phyloP scores from a whole-genome alignment of 2,329 filamentous ascomycete species.

The Penicillium sp. region DNA sequence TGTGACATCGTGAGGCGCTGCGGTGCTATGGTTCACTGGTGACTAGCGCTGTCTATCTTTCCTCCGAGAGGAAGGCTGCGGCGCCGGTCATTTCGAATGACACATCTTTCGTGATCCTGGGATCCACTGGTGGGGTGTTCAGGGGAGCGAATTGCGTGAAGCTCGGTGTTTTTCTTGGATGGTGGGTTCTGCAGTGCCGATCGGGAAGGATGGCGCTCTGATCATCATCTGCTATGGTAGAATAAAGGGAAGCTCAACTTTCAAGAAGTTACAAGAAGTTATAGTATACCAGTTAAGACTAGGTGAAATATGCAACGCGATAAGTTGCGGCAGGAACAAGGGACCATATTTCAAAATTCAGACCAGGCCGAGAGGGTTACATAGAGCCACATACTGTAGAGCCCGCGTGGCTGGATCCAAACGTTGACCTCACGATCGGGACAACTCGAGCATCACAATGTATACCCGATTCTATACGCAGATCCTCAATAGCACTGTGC shows the following conservation, averaged over 20 bases:
- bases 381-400: too few relatives aligned
- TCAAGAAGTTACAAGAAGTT: too few relatives aligned
- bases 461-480: too few relatives aligned
- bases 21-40: slow-evolving; percentile 5
- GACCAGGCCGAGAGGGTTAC: too few relatives aligned
- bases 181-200: slow-evolving; percentile 4
- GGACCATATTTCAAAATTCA: too few relatives aligned
- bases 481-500: slow-evolving; percentile 5
- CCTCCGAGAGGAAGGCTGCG: slow-evolving; percentile 10
- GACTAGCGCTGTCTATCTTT: slow-evolving; percentile 13
- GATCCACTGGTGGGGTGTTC: not conserved
- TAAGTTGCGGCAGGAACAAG: too few relatives aligned
- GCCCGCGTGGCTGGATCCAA: too few relatives aligned
- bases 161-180: not conserved
- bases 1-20: not conserved
- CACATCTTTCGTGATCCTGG: slow-evolving; percentile 4
- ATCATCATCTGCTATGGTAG: slow-evolving; percentile 11
- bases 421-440: too few relatives aligned
- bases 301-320: too few relatives aligned
- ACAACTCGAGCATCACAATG: too few relatives aligned
- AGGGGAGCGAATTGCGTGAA: not conserved
- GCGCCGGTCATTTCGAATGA: slow-evolving; percentile 5
- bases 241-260: too few relatives aligned
- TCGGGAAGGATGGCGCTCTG: slow-evolving; percentile 7
- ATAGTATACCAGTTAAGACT: too few relatives aligned